These are phyloP conservation scores for Stephania yunnanensis DNA, from an alignment of 164 flowering plant genomes.

Conservation along the genomic window DNA sequence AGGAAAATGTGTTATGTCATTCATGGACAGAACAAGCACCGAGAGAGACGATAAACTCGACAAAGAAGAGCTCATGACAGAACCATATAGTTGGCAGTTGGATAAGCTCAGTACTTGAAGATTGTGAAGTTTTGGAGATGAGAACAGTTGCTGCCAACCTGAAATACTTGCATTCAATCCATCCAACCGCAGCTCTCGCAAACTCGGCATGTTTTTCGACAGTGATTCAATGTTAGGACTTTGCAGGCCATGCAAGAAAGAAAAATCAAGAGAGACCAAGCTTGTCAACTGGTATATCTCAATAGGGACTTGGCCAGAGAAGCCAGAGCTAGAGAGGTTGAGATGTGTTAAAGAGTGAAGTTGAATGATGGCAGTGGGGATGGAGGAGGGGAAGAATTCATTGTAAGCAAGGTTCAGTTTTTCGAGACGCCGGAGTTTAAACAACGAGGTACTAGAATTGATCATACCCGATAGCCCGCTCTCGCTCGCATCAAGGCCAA, in stretches of 20 bases:
- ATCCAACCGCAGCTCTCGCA: slow-evolving; percentile 29
- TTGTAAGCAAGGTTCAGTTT: neutral
- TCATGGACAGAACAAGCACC: neutral
- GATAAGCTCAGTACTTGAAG: neutral
- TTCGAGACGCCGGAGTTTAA: neutral
- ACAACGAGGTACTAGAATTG: neutral
- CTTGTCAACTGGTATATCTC: slow-evolving; percentile 23
- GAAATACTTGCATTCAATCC: slow-evolving; percentile 19
- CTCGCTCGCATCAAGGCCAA: neutral
- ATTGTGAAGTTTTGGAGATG: neutral
- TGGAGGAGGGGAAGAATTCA: neutral
- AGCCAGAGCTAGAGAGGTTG: slow-evolving; percentile 19
- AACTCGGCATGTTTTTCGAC: slow-evolving; percentile 17
- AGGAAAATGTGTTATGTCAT: slow-evolving; percentile 24
- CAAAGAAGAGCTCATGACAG: neutral
- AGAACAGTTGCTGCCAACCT: neutral
- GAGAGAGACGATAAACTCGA: neutral
- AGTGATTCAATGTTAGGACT: slow-evolving; percentile 10
- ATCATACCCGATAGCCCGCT: neutral
- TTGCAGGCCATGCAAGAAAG: neutral
- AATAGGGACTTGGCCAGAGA: slow-evolving; percentile 32
- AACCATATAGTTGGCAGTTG: neutral
- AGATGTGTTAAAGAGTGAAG: neutral
- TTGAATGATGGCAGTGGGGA: neutral
- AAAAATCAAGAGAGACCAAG: slow-evolving; percentile 20